Evolutionary conservation across 306 rosid species (phyloP), one percentile per base, ranked within the genome.

Genomic region (Corylus heterophylla): DNA sequence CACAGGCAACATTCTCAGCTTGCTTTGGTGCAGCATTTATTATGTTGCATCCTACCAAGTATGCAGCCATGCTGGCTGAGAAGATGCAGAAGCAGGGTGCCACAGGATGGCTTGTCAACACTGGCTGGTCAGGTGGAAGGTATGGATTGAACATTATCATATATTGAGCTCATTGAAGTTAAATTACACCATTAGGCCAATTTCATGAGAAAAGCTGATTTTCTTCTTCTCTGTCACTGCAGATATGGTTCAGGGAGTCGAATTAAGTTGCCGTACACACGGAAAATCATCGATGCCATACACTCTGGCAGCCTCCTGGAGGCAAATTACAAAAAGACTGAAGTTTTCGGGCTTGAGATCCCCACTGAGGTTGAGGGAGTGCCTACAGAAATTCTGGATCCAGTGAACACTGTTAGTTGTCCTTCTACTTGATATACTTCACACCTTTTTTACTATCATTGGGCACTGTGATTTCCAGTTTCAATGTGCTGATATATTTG

Each of bases 51-150:
- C 98, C 98, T 22, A 94, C 97, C 10, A 92, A 81, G 52, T 92
- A 94, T 73, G 98, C 98, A 12, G 91, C 97, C 78, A 92, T 94
- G 98, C 88, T 94, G 55, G 93, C 97, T 12, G 96, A 94, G 74
- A 94, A 94, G 90, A 94, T 94, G 98, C 78, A 90, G 81, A 77
- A 83, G 62, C 96, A 94, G n/a, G 98, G 98, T 4, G 97, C 98
- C 11, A 89, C 93, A 0, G 97, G 96, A 2, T 94, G 98, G 98
- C 96, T 94, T 14, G 98, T 94, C 27, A 94, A 94, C 89, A 94
- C 98, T 4, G 97, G 96, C 73, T 92, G 98, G 98, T 94, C 96
- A 1, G 94, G 85, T 70, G 98, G 98, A 80, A 93, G 97, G 94
- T 92, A 85, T 42, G 76, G 12, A 22, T 58, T 20, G 64, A 3